phyloP scores from a whole-genome alignment of 2,329 filamentous ascomycete genomes.

The Alternaria conjuncta region DNA sequence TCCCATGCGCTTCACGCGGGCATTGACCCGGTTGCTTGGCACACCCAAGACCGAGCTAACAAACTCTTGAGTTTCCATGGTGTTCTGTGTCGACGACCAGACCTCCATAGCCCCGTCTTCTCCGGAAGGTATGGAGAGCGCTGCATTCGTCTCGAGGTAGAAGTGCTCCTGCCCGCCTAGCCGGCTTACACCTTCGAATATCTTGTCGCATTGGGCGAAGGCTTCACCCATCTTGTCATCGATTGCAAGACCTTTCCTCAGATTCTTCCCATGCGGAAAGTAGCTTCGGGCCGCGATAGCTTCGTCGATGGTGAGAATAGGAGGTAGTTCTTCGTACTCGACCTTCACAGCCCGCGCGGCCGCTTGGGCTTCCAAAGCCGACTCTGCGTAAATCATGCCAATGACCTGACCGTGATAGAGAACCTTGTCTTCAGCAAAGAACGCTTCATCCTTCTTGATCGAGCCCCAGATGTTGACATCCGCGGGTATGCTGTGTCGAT shows the following conservation, averaged over 20 bases:
- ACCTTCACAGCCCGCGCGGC: slow-evolving; percentile 83
- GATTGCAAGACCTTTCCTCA: slow-evolving; percentile 72
- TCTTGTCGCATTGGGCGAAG: slow-evolving; percentile 76
- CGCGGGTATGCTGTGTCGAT: slow-evolving; percentile 78
- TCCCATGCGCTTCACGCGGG: slow-evolving; percentile 87
- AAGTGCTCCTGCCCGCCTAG: slow-evolving; percentile 98
- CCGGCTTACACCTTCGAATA: slow-evolving; percentile 80
- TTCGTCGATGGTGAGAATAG: slow-evolving; percentile 91
- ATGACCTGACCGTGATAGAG: slow-evolving; percentile 89
- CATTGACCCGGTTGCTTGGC: slow-evolving; percentile 84
- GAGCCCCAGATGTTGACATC: slow-evolving; percentile 91
- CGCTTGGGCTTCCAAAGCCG: slow-evolving; percentile 76
- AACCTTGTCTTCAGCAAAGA: slow-evolving; percentile 89
- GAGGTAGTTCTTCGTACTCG: slow-evolving; percentile 85
- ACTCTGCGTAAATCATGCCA: slow-evolving; percentile 82
- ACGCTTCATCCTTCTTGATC: slow-evolving; percentile 79
- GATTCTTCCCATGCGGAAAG: slow-evolving; percentile 77
- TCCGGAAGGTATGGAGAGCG: slow-evolving; percentile 80
- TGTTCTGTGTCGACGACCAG: slow-evolving; percentile 57
- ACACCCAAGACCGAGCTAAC: slow-evolving; percentile 83
- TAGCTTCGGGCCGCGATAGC: slow-evolving; percentile 88
- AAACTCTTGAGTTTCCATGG: slow-evolving; percentile 61
- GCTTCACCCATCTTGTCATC: slow-evolving; percentile 67
- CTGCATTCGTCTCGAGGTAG: slow-evolving; percentile 91
- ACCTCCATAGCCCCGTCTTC: slow-evolving; percentile 96